phyloP scores from a whole-genome alignment of 306 rosid genomes.

The Bauhinia variegata region DNA sequence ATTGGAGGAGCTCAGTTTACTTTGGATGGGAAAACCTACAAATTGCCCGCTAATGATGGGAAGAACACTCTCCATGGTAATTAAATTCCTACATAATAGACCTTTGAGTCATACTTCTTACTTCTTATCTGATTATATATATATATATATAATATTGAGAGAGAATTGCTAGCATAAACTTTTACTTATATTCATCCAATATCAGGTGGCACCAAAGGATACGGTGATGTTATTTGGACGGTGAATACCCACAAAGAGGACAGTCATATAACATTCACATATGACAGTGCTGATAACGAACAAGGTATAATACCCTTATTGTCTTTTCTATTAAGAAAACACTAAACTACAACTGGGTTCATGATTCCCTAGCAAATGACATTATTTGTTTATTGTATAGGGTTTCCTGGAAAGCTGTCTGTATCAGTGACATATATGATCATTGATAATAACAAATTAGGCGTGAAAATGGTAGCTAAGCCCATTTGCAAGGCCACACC shows the following conservation, averaged over 20 bases:
- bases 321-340: no score
- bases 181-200: not conserved
- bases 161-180: no score
- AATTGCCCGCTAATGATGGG: slow-evolving; percentile 47
- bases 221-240: slow-evolving; percentile 61
- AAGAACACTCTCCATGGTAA: slow-evolving; percentile 47
- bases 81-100: no score
- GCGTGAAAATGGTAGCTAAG: slow-evolving; percentile 63
- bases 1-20: no score
- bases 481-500: slow-evolving; percentile 63
- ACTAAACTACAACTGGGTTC: no score
- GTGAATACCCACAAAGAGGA: slow-evolving; percentile 40
- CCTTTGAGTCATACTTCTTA: no score
- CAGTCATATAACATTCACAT: slow-evolving; percentile 55
- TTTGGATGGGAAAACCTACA: no score
- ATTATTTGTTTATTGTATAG: slow-evolving; percentile 25
- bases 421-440: no score
- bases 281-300: slow-evolving; percentile 59
- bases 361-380: no score
- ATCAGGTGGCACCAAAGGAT: slow-evolving; percentile 69
- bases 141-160: no score
- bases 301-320: slow-evolving; percentile 45
- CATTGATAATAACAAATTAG: no score
- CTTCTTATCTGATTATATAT: no score
- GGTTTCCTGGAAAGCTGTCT: slow-evolving; percentile 65